phyloP scores from a whole-genome alignment of 2,329 filamentous ascomycete species.

The Beauveria brongniartii region DNA sequence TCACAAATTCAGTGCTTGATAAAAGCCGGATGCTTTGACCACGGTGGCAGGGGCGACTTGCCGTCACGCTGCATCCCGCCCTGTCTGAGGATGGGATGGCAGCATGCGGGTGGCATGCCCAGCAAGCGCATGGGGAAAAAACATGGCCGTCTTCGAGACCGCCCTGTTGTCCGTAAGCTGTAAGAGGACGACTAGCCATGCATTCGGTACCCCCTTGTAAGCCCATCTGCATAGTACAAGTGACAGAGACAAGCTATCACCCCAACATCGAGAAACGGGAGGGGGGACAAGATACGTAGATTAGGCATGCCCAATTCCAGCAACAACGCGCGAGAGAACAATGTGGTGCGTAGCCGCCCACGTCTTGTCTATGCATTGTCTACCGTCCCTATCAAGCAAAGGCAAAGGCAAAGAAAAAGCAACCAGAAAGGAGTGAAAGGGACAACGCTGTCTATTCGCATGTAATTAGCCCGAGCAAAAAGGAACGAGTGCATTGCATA shows the following conservation, averaged over 20 bases:
- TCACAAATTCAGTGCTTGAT: neutral
- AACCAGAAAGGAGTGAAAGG: neutral
- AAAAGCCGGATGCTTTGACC: neutral
- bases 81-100: neutral
- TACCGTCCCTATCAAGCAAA: neutral
- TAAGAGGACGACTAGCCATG: too few relatives aligned
- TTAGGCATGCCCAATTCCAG: neutral
- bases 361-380: neutral
- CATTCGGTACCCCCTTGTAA: neutral
- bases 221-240: constrained; percentile 1
- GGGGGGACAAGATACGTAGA: neutral
- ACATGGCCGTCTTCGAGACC: neutral
- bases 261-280: neutral
- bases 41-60: neutral
- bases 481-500: neutral
- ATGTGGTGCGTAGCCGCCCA: neutral
- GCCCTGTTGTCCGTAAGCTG: too few relatives aligned
- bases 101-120: neutral
- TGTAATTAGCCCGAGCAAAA: neutral
- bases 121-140: neutral
- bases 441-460: neutral
- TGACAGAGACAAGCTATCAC: neutral
- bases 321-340: neutral
- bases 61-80: neutral
- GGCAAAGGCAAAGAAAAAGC: neutral